Conservation (phyloP, 768 basidiomycete genomes). For the Mycena venus region DNA sequence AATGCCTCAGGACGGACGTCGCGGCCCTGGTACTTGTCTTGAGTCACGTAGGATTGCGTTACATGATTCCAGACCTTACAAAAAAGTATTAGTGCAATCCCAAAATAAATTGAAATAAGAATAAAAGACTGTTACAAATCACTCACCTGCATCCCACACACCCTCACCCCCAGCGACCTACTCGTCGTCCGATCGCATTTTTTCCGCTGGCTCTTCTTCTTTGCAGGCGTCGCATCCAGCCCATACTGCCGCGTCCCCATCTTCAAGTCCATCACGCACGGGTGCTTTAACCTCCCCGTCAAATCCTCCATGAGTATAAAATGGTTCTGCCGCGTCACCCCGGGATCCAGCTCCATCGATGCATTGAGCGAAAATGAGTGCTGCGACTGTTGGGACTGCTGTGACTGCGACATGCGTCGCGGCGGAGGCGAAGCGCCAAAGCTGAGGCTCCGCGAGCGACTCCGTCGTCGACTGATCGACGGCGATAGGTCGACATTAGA, state of each 20-base stretch:
- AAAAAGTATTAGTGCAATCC: slow-evolving; percentile 13
- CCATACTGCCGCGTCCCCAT: slow-evolving; percentile 99
- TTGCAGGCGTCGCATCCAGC: slow-evolving; percentile 89
- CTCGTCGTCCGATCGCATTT: slow-evolving; percentile 98
- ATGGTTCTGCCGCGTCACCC: slow-evolving; percentile 90
- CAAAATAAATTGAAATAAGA: slow-evolving; percentile 19
- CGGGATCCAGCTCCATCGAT: slow-evolving; percentile 52
- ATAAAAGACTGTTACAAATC: background rate
- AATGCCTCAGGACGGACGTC: slow-evolving; percentile 92
- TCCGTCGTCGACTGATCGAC: slow-evolving; percentile 57
- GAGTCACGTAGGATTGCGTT: slow-evolving; percentile 87
- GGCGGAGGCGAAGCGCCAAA: slow-evolving; percentile 37
- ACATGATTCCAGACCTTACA: slow-evolving; percentile 91
- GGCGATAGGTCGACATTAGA: slow-evolving; percentile 44
- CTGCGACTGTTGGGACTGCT: slow-evolving; percentile 19
- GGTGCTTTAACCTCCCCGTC: slow-evolving; percentile 89
- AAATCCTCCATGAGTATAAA: slow-evolving; percentile 99
- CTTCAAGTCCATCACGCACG: slow-evolving; percentile 98
- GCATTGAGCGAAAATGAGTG: slow-evolving; percentile 40
- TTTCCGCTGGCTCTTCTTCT: slow-evolving; percentile 98
- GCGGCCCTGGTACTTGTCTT: slow-evolving; percentile 97
- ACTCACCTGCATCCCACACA: slow-evolving; percentile 99
- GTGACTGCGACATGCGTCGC: slow-evolving; percentile 38
- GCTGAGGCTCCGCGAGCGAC: slow-evolving; percentile 58
- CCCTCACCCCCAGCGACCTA: slow-evolving; percentile 87